Evolutionary conservation across 129 eudicot genomes (phyloP).

Genomic region (Lactuca sativa): DNA sequence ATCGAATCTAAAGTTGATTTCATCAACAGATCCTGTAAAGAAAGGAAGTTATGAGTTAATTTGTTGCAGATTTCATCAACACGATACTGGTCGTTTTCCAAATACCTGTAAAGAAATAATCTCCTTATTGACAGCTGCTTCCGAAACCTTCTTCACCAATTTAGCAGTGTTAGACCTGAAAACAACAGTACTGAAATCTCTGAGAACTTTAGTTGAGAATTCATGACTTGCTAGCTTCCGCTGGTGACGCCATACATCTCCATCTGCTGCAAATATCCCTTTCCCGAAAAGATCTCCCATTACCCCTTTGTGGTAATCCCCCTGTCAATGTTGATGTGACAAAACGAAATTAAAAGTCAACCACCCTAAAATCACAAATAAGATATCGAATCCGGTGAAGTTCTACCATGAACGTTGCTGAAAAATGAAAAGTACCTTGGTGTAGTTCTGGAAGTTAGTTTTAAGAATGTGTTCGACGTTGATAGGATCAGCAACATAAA

Average conservation of each 20-base stretch:
- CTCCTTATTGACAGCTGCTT: constrained; percentile 24
- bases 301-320: constrained; percentile 36
- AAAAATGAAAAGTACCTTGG: constrained; percentile 35
- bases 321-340: constrained; percentile 26
- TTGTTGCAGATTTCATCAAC: background rate
- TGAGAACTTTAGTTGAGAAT: constrained; percentile 60
- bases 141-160: constrained; percentile 44
- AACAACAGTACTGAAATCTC: constrained; percentile 58
- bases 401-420: background rate
- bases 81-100: background rate
- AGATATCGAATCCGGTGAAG: background rate
- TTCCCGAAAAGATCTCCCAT: constrained; percentile 62
- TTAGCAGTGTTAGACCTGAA: constrained; percentile 56
- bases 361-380: background rate
- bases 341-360: too few relatives aligned
- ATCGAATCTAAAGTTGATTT: constrained; percentile 66
- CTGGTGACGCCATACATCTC: constrained; percentile 72
- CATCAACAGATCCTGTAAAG: constrained; percentile 56
- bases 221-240: constrained; percentile 69
- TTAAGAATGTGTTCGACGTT: constrained; percentile 61
- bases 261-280: constrained; percentile 78
- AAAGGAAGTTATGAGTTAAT: background rate
- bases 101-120: constrained; percentile 55
- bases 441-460: constrained; percentile 59
- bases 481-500: constrained; percentile 52